These are phyloP conservation scores for Trametes gibbosa DNA, from an alignment of 768 basidiomycete genomes.

Conservation along the genomic window DNA sequence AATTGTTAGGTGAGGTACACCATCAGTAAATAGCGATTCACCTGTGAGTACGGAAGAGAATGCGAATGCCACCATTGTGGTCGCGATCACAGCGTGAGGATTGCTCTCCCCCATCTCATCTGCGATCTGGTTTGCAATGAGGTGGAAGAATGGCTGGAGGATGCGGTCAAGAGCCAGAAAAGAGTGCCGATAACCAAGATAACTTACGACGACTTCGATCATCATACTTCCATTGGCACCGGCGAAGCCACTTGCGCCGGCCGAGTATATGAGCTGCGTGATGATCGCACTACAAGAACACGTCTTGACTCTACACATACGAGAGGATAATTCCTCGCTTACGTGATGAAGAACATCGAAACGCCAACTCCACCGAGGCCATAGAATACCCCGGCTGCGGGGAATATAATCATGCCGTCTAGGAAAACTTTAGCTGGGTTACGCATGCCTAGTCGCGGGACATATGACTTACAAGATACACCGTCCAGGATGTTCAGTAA, in stretches of 20 bases:
- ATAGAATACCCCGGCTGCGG: slow-evolving; percentile 74
- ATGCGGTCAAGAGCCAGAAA: neutral
- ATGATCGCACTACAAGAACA: slow-evolving; percentile 54
- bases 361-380: slow-evolving; percentile 87
- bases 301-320: neutral
- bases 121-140: slow-evolving; percentile 78
- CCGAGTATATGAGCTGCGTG: slow-evolving; percentile 79
- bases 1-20: slow-evolving; percentile 2
- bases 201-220: slow-evolving; percentile 92
- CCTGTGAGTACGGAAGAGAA: slow-evolving; percentile 88
- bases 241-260: slow-evolving; percentile 86
- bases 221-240: slow-evolving; percentile 96
- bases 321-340: slow-evolving; percentile 25
- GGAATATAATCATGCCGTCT: slow-evolving; percentile 98
- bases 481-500: slow-evolving; percentile 92
- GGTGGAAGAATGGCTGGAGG: slow-evolving; percentile 88
- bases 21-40: slow-evolving; percentile 27
- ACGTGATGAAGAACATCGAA: slow-evolving; percentile 92
- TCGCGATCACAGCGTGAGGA: slow-evolving; percentile 76
- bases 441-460: neutral
- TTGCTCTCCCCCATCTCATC: slow-evolving; percentile 66
- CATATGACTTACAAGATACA: slow-evolving; percentile 67
- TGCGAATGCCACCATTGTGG: slow-evolving; percentile 86
- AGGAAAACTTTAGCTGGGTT: neutral
- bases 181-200: neutral